Base-by-base conservation (phyloP, 2,329 filamentous ascomycete genomes). In the Teratosphaeriaceae sp. region DNA sequence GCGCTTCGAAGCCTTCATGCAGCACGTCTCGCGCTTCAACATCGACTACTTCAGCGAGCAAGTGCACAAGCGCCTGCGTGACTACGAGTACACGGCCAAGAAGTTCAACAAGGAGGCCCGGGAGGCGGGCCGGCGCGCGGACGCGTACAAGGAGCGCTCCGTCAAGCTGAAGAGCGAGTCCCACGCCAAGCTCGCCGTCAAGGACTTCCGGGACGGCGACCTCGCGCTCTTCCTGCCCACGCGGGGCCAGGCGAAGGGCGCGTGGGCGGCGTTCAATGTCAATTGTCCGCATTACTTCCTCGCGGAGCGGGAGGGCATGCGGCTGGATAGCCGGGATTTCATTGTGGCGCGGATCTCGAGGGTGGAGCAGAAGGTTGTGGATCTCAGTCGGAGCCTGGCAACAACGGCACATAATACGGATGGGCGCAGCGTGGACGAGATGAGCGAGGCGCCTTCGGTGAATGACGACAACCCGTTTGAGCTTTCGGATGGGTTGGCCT, bases 241-340 rank as follows among this genome's bases (percentile, higher is more conserved):
- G 0, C 78, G 90, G 26, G 97, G 56, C 2, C 89, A 97, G 65
- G 86, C 85, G 27, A 92, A 88, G 3, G 85, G 90, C 13, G 90
- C 92, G 1, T 98, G 92, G 92, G 92, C 92, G 4, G 92, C 92
- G 1, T 98, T 98, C 75, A 98, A 98, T 57, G 86, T 98, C 23
- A 90, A 89, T 1, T 94, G 90, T 47, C 92, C 92, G 7, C 92
- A 98, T 63, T 97, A 92, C 68, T 98, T 98, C 69, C 74, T 98
- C 2, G 85, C 88, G 26, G 92, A 98, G 64, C 85, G 94, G 62
- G 90, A 97, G 55, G 76, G 76, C 1, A 94, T 98, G 65, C 83
- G 87, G 47, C 72, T 98, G 5, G 80, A 83, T 22, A 82, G 81
- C 37, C 79, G 90, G 26, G 92, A 98, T 61, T 98, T 92, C 88